Base-by-base conservation (phyloP, 768 basidiomycete species). In the Boletus rubescentipes region DNA sequence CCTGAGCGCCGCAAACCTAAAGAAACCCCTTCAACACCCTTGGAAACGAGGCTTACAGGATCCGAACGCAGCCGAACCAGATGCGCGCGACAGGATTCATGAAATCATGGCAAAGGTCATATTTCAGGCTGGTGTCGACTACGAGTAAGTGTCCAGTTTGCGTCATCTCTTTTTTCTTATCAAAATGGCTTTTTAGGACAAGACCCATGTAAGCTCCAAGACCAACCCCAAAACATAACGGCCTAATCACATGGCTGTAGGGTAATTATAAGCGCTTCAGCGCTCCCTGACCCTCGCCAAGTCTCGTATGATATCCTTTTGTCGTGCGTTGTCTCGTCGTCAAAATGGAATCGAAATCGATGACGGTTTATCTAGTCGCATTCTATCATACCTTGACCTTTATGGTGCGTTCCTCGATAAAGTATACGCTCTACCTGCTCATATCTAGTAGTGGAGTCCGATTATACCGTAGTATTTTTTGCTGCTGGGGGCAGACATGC, bases 51-150 rank as follows among this genome's bases (percentile, higher is more conserved):
- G 62, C 8, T 69, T 59, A 45, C 70, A 66, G 34, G 60, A 59
- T 37, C 62, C 55, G 4, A 58, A 58, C 46, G 61, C 56, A 52
- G 50, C 62, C 49, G 67, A 65, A 54, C 65, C 67, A 46, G 61
- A 59, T 61, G 69, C 55, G 8, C 62, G 65, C 41, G 78, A 82
- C 40, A 74, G 72, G 55, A 69, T 90, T 12, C 85, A 89, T 57
- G 80, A 84, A 15, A 79, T 87, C 29, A 80, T 93, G 75, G 65
- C 73, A 36, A 83, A 76, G 67, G 76, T 93, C 73, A 91, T 93
- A 41, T 92, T 89, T 62, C 91, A 92, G 67, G 92, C 92, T 40
- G 92, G 92, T 2, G 87, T 92, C 53, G 92, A 94, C 72, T 93
- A 84, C 59, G 91, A 93, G 92, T 94, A 61, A 66, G 87, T 77